Conservation (phyloP, 2,329 filamentous ascomycete genomes). For the Sporothrix variecibatus region DNA sequence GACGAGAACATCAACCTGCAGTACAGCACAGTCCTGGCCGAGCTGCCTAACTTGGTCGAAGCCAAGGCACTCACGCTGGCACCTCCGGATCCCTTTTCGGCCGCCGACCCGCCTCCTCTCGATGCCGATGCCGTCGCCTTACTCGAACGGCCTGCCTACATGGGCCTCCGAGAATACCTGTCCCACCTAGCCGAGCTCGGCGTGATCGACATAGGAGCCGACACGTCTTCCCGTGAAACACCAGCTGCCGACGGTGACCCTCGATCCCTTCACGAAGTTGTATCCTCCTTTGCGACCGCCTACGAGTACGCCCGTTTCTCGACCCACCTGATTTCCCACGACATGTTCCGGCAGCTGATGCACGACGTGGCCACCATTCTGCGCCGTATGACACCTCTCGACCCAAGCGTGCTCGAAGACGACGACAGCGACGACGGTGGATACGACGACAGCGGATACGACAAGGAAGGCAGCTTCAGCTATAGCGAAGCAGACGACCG, state of each 20-base stretch:
- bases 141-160: slow-evolving; percentile 68
- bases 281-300: slow-evolving; percentile 65
- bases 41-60: slow-evolving; percentile 88
- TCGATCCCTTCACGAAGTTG: slow-evolving; percentile 37
- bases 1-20: slow-evolving; percentile 77
- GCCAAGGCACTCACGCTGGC: slow-evolving; percentile 88
- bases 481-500: slow-evolving; percentile 28
- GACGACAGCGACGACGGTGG: slow-evolving; percentile 34
- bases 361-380: slow-evolving; percentile 79
- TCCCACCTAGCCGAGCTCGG: slow-evolving; percentile 67
- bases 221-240: neutral
- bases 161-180: slow-evolving; percentile 80
- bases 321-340: slow-evolving; percentile 64
- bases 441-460: slow-evolving; percentile 35
- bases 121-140: slow-evolving; percentile 69
- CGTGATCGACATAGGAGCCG: slow-evolving; percentile 50
- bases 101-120: slow-evolving; percentile 48
- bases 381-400: slow-evolving; percentile 69
- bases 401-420: slow-evolving; percentile 52
- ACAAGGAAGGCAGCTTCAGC: slow-evolving; percentile 34
- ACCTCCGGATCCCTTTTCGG: slow-evolving; percentile 53
- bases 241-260: neutral
- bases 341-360: slow-evolving; percentile 78
- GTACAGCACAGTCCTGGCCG: slow-evolving; percentile 76
- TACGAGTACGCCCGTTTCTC: slow-evolving; percentile 91